Evolutionary conservation across 345 rosid species (phyloP).

Genomic region (Salix exigua): DNA sequence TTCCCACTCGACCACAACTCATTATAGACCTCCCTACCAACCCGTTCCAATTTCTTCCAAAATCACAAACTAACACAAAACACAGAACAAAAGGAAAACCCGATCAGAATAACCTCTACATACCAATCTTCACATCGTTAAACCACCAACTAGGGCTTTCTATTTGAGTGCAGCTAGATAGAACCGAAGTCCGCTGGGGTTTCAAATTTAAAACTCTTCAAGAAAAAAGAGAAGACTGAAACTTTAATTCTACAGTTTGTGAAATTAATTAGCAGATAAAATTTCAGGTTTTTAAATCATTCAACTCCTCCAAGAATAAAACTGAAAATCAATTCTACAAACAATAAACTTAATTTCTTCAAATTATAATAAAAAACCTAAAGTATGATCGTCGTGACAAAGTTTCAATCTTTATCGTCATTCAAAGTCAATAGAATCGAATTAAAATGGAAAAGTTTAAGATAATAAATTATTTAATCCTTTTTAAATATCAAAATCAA

Average conservation of each 20-base stretch:
- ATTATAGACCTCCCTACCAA: slow-evolving; percentile 36
- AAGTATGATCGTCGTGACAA: slow-evolving; percentile 9
- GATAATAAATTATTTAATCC: neutral
- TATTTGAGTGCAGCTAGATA: neutral
- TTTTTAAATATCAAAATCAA: slow-evolving; percentile 20
- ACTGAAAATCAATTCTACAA: neutral
- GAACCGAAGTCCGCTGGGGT: neutral
- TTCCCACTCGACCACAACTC: slow-evolving; percentile 50
- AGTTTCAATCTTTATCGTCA: neutral
- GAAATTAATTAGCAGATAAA: neutral
- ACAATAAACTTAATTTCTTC: neutral
- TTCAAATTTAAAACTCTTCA: neutral
- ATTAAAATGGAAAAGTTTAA: neutral
- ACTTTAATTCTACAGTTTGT: neutral
- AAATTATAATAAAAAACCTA: slow-evolving; percentile 12
- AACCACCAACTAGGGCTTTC: neutral
- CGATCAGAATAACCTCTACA: neutral
- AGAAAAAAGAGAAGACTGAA: neutral
- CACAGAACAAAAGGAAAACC: neutral
- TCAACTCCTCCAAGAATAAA: neutral
- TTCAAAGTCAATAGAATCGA: neutral
- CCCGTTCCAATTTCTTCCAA: slow-evolving; percentile 15
- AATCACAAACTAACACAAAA: slow-evolving; percentile 23
- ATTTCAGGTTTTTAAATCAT: neutral
- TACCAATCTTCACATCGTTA: neutral